A percentile compares a stretch with the other conserved stretches of the same genome.
Conservation (phyloP, 2,329 filamentous ascomycete species). For the Aspergillus tubingensis region DNA sequence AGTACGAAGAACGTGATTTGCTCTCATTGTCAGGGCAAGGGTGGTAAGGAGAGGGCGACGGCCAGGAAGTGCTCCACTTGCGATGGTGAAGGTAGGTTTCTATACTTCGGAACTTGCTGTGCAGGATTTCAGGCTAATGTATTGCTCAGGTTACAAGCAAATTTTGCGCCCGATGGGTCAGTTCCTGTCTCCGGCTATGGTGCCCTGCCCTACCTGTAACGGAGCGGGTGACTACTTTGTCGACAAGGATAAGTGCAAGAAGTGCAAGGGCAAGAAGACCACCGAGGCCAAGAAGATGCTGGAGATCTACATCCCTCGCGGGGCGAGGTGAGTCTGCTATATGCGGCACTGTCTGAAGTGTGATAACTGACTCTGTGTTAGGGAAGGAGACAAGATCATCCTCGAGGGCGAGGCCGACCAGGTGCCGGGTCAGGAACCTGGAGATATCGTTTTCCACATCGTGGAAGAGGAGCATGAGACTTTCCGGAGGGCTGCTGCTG, state of each 20-base stretch:
- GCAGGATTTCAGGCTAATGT: neutral
- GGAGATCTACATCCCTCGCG: constrained; percentile 92
- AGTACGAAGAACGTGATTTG: constrained; percentile 94
- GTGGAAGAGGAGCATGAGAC: constrained; percentile 77
- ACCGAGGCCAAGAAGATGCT: constrained; percentile 88
- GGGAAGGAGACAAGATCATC: constrained; percentile 82
- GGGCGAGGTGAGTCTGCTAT: constrained; percentile 59
- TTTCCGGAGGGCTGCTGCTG: constrained; percentile 80
- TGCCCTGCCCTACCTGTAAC: constrained; percentile 78
- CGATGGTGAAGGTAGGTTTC: constrained; percentile 66
- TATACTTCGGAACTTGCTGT: neutral
- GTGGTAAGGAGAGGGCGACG: constrained; percentile 90
- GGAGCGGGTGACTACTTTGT: constrained; percentile 86
- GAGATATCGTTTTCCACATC: constrained; percentile 89
- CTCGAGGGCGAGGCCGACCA: constrained; percentile 95
- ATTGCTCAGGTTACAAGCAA: constrained; percentile 63
- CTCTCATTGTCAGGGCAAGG: constrained; percentile 79
- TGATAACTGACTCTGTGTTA: constrained; percentile 20
- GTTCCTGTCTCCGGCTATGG: constrained; percentile 76
- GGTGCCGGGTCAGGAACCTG: constrained; percentile 81
- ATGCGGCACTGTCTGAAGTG: too few species aligned
- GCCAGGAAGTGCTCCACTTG: constrained; percentile 80
- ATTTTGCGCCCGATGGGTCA: constrained; percentile 81
- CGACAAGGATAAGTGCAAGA: constrained; percentile 97
- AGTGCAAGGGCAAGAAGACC: constrained; percentile 92